Percentiles rank a stretch among this genome's conserved stretches.
Evolutionary conservation across 306 rosid genomes (phyloP).

Genomic region (Sechiopsis laciniata): DNA sequence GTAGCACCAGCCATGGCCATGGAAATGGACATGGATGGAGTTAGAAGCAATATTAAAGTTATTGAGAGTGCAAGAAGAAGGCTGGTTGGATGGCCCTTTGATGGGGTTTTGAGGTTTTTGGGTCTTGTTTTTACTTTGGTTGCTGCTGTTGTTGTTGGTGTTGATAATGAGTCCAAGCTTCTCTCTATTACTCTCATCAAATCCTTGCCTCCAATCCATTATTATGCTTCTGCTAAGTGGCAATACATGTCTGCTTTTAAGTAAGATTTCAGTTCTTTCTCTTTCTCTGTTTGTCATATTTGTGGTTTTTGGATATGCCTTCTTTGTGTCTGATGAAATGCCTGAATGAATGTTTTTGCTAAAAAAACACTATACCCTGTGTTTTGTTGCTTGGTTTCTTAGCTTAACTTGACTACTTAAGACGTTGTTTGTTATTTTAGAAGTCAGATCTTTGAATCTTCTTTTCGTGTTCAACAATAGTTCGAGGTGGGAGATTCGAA

Average conservation of each 20-base stretch:
- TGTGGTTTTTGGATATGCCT: not conserved
- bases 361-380: not conserved
- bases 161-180: constrained; percentile 35
- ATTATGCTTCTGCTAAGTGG: constrained; percentile 57
- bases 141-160: constrained; percentile 41
- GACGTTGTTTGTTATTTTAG: not conserved
- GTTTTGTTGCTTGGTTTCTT: not conserved
- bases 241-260: constrained; percentile 56
- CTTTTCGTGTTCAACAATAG: too few species aligned
- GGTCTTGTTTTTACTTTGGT: constrained; percentile 38
- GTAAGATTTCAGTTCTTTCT: constrained; percentile 28
- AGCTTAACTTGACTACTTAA: not conserved
- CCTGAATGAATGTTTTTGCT: not conserved
- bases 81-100: constrained; percentile 16
- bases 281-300: not conserved
- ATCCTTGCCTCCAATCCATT: constrained; percentile 33
- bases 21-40: constrained; percentile 25
- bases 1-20: not conserved
- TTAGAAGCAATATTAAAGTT: constrained; percentile 33
- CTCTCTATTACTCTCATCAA: constrained; percentile 25
- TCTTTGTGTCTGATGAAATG: not conserved
- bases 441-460: not conserved
- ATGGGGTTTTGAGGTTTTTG: constrained; percentile 31
- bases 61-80: constrained; percentile 23
- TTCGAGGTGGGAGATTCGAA: too few species aligned